Evolutionary conservation across 257 asterid genomes (phyloP).

Genomic region (Salvia rosmarinus): DNA sequence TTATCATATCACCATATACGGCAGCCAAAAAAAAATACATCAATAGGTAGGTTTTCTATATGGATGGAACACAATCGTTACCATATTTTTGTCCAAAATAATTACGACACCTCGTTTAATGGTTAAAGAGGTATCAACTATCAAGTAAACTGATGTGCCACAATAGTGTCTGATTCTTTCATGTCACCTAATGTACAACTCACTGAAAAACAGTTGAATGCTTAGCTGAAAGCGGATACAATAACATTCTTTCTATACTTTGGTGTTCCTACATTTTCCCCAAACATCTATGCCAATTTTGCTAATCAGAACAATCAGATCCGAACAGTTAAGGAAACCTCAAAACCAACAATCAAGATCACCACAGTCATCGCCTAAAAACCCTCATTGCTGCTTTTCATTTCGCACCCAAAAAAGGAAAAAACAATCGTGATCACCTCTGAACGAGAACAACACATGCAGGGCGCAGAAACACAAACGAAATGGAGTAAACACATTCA

Average conservation of each 20-base stretch:
- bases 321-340: constrained; percentile 4
- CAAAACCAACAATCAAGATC: constrained; percentile 7
- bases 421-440: constrained; percentile 13
- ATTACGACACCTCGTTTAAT: neutral
- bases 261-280: neutral
- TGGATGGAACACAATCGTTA: neutral
- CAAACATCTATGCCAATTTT: neutral
- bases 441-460: constrained; percentile 27
- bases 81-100: neutral
- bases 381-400: neutral
- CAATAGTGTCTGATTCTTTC: constrained; percentile 6
- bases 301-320: constrained; percentile 23
- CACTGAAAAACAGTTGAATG: neutral
- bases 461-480: neutral
- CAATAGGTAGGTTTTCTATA: neutral
- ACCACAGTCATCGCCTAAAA: neutral
- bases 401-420: neutral
- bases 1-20: neutral
- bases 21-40: neutral
- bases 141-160: neutral
- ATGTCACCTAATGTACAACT: neutral
- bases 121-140: neutral
- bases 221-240: neutral
- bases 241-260: constrained; percentile 13
- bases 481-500: neutral